Percentiles rank a stretch among this genome's conserved stretches.
Conservation (phyloP, 306 rosid genomes). For the Lagenaria siceraria region DNA sequence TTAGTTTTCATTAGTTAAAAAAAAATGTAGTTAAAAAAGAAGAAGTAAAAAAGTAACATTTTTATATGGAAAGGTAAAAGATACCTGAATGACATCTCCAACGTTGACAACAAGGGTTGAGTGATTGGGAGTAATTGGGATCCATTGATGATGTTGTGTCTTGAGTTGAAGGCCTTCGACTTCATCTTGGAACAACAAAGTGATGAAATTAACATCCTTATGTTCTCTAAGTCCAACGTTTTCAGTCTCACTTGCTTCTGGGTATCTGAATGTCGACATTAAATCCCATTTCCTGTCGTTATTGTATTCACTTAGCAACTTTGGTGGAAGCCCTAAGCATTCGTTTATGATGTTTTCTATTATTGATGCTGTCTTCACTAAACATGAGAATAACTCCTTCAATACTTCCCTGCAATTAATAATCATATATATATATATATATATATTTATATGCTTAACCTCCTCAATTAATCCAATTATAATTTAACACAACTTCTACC, state of each 20-base stretch:
- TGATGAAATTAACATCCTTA: slow-evolving; percentile 29
- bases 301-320: slow-evolving; percentile 29
- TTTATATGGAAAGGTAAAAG: too few relatives aligned
- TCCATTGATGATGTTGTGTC: slow-evolving; percentile 23
- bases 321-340: slow-evolving; percentile 34
- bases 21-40: too few relatives aligned
- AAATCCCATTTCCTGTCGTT: slow-evolving; percentile 37
- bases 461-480: too few relatives aligned
- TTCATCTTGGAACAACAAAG: slow-evolving; percentile 33
- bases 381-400: slow-evolving; percentile 30
- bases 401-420: slow-evolving; percentile 21
- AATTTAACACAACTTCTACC: too few relatives aligned
- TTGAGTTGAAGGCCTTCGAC: slow-evolving; percentile 32
- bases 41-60: too few relatives aligned
- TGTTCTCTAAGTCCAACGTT: slow-evolving; percentile 24
- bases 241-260: slow-evolving; percentile 20
- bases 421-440: too few relatives aligned
- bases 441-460: too few relatives aligned
- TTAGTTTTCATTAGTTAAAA: too few relatives aligned
- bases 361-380: slow-evolving; percentile 12
- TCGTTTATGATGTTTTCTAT: slow-evolving; percentile 35
- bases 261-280: slow-evolving; percentile 25
- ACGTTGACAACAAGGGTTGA: slow-evolving; percentile 33
- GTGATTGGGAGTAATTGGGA: slow-evolving; percentile 23
- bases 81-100: slow-evolving; percentile 39